A percentile compares a stretch with the other conserved stretches of the same genome.
Conservation (phyloP, 768 basidiomycete species). For the Wakefieldia striispora region DNA sequence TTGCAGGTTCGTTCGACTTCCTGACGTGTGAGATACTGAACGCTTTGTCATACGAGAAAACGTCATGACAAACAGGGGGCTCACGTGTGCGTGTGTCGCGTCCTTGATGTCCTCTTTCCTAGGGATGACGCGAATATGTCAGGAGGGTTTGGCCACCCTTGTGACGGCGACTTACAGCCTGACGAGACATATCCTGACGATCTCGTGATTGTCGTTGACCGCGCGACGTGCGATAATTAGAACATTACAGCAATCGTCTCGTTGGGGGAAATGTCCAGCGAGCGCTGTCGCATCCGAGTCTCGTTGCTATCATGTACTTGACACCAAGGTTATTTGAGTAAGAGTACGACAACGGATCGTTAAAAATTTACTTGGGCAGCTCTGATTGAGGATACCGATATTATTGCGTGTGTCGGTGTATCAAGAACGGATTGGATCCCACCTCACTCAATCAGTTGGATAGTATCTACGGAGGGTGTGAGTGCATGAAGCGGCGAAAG, state of each 20-base stretch:
- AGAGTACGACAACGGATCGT: too few relatives aligned
- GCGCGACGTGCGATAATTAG: slow-evolving; percentile 1
- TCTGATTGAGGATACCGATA: not conserved
- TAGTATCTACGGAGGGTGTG: too few relatives aligned
- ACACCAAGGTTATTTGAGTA: not conserved
- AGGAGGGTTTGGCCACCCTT: not conserved
- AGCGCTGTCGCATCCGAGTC: slow-evolving; percentile 4
- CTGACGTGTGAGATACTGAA: not conserved
- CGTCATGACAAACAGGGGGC: not conserved
- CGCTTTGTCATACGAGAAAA: slow-evolving; percentile 1
- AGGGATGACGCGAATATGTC: not conserved
- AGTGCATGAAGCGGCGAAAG: too few relatives aligned
- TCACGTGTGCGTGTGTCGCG: slow-evolving; percentile 6
- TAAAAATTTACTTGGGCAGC: not conserved
- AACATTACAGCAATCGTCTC: slow-evolving; percentile 4
- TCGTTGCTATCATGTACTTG: slow-evolving; percentile 2
- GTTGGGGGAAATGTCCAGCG: not conserved
- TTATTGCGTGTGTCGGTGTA: too few relatives aligned
- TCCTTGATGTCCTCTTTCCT: slow-evolving; percentile 8
- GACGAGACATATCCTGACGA: slow-evolving; percentile 10
- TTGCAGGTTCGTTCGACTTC: slow-evolving; percentile 10
- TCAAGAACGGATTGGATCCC: too few relatives aligned
- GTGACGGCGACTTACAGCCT: slow-evolving; percentile 2
- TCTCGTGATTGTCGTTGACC: not conserved
- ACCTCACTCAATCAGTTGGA: too few relatives aligned